Evolutionary conservation across 1,284 basidiomycete species (phyloP).

Genomic region (Coniferiporia sulphurascens): DNA sequence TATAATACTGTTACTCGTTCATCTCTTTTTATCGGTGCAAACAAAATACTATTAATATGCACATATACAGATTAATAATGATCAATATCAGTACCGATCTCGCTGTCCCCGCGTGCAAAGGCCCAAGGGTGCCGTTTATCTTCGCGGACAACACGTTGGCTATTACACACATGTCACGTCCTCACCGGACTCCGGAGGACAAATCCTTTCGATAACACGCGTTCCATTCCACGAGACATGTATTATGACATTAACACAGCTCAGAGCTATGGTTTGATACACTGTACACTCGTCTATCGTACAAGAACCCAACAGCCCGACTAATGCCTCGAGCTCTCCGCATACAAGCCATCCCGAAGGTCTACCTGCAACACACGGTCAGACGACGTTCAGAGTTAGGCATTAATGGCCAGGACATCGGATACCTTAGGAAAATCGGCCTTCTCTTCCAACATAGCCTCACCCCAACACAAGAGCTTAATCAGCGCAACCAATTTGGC

Average conservation of each 20-base stretch:
- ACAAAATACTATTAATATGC: background rate
- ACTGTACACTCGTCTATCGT: background rate
- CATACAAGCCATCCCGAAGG: slow-evolving; percentile 26
- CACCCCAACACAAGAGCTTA: slow-evolving; percentile 85
- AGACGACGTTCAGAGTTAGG: slow-evolving; percentile 8
- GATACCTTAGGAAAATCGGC: slow-evolving; percentile 71
- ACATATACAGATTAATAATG: background rate
- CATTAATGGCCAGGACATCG: background rate
- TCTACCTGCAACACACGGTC: slow-evolving; percentile 26
- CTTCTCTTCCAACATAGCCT: slow-evolving; percentile 70
- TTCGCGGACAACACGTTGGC: background rate
- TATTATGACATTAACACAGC: too few species aligned
- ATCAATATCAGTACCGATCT: background rate
- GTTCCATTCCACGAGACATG: too few species aligned
- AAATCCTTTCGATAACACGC: too few species aligned
- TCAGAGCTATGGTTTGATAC: too few species aligned
- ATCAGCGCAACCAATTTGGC: slow-evolving; percentile 87
- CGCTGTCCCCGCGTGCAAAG: background rate
- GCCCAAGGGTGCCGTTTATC: background rate
- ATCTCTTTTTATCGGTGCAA: background rate
- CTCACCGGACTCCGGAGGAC: too few species aligned
- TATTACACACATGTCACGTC: too few species aligned
- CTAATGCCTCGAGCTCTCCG: slow-evolving; percentile 7
- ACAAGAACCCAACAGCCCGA: background rate
- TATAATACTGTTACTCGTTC: too few species aligned